phyloP scores from a whole-genome alignment of 768 basidiomycete genomes.

The Cystofilobasidium capitatum region DNA sequence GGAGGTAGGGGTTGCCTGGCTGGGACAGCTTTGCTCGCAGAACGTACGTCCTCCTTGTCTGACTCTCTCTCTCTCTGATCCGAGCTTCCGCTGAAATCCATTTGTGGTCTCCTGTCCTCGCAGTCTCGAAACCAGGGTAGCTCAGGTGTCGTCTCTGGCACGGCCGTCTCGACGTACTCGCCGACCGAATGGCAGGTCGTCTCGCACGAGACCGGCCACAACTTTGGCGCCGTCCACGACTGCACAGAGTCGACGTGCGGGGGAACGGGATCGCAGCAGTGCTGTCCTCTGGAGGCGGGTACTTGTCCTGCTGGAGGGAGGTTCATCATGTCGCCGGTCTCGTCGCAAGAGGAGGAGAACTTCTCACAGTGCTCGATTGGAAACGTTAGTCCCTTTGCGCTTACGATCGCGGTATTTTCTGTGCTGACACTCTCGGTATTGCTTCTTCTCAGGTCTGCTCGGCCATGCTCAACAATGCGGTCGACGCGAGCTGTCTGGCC shows the following conservation, averaged over 20 bases:
- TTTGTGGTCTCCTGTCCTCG: neutral
- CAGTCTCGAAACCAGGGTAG: constrained; percentile 34
- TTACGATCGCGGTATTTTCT: constrained; percentile 9
- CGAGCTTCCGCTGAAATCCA: neutral
- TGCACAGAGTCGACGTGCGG: constrained; percentile 43
- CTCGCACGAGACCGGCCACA: constrained; percentile 61
- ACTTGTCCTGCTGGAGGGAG: constrained; percentile 56
- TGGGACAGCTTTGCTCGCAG: constrained; percentile 58
- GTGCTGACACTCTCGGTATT: neutral
- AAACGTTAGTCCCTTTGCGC: constrained; percentile 56
- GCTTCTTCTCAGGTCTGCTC: constrained; percentile 26
- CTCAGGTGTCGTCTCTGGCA: constrained; percentile 56
- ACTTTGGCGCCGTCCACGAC: constrained; percentile 41
- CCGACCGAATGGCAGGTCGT: constrained; percentile 66
- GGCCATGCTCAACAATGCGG: constrained; percentile 40
- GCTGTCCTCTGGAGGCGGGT: constrained; percentile 58
- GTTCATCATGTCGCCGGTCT: constrained; percentile 79
- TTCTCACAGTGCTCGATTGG: constrained; percentile 76
- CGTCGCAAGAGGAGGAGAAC: constrained; percentile 51
- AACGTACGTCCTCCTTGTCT: no score
- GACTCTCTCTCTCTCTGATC: no score
- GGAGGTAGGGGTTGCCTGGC: constrained; percentile 75
- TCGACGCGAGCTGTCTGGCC: constrained; percentile 60
- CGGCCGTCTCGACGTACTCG: constrained; percentile 68
- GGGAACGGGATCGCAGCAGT: constrained; percentile 35